These are phyloP conservation scores for Gracilaria gracilis DNA, from an alignment of 23 red algal species.

Conservation along the genomic window DNA sequence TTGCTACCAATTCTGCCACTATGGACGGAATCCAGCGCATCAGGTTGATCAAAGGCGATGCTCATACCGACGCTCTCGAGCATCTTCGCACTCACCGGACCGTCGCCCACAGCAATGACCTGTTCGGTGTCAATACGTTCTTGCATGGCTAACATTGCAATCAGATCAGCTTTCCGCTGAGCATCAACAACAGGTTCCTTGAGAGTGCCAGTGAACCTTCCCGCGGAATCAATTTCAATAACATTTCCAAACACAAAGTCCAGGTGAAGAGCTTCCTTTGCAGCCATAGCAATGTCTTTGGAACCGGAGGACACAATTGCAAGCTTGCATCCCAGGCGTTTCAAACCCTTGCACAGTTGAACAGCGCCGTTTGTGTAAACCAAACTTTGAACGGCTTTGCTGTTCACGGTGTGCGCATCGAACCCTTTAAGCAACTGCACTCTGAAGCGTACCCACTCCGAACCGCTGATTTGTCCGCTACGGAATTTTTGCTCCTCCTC, in stretches of 20 bases:
- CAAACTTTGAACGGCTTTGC: conserved; percentile 25
- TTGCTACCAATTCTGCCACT: conserved; percentile 79
- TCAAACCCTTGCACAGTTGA: conserved; percentile 82
- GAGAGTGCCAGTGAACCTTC: conserved; percentile 80
- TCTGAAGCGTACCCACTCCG: conserved; percentile 58
- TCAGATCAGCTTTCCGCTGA: conserved; percentile 91
- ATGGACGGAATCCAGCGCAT: conserved; percentile 50
- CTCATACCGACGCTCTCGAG: conserved; percentile 82
- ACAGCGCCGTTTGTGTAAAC: conserved; percentile 85
- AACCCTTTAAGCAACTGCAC: conserved; percentile 44
- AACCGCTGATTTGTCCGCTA: conserved; percentile 25
- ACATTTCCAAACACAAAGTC: conserved; percentile 93
- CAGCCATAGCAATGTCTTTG: conserved; percentile 71
- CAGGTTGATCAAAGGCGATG: conserved; percentile 95
- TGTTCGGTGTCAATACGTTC: conserved; percentile 89
- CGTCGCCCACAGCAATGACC: conserved; percentile 95
- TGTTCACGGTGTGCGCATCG: conserved; percentile 8
- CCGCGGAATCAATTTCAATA: conserved; percentile 70
- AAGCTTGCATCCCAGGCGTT: conserved; percentile 82
- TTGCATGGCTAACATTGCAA: conserved; percentile 94
- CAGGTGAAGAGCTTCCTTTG: conserved; percentile 78
- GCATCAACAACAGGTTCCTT: conserved; percentile 82
- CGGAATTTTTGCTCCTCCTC: conserved; percentile 23
- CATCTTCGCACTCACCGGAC: conserved; percentile 93
- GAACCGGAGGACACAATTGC: conserved; percentile 89